Percentiles rank a stretch among this genome's conserved stretches.
phyloP scores from a whole-genome alignment of 208 protist species.

The Balamuthia mandrillaris region DNA sequence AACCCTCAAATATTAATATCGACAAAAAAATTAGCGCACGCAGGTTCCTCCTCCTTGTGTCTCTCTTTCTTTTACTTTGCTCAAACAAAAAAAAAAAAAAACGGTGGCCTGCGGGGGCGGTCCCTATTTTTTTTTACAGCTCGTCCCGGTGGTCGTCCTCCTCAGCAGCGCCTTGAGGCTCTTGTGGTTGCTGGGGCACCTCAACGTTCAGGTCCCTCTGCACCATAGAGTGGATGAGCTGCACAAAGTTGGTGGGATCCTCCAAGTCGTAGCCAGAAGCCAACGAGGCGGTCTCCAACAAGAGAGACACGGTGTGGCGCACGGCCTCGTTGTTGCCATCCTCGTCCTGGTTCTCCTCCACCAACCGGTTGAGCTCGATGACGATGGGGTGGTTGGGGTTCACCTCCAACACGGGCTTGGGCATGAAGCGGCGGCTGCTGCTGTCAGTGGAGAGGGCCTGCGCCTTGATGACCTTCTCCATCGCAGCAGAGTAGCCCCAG shows the following conservation, averaged over 20 bases:
- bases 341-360: slow-evolving; percentile 85
- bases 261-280: slow-evolving; percentile 38
- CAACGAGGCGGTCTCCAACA: slow-evolving; percentile 39
- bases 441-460: no score
- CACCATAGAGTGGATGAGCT: slow-evolving; percentile 1
- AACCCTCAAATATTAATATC: no score
- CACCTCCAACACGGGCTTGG: slow-evolving; percentile 97
- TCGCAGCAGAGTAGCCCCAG: slow-evolving; percentile 92
- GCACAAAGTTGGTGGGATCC: slow-evolving; percentile 39
- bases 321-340: slow-evolving; percentile 70
- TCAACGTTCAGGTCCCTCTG: neutral
- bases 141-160: no score
- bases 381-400: slow-evolving; percentile 95
- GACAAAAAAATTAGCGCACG: no score
- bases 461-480: slow-evolving; percentile 72
- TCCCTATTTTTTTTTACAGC: no score
- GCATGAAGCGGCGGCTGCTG: neutral
- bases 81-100: no score
- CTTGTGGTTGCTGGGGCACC: no score
- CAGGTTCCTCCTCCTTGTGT: no score
- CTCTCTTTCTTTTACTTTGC: no score
- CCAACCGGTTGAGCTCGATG: slow-evolving; percentile 83
- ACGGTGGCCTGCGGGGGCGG: no score
- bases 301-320: slow-evolving; percentile 89
- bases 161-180: no score